A percentile compares a stretch with the other conserved stretches of the same genome.
phyloP scores from a whole-genome alignment of 176 grass and related monocot species.

The Oropetium thomaeum region DNA sequence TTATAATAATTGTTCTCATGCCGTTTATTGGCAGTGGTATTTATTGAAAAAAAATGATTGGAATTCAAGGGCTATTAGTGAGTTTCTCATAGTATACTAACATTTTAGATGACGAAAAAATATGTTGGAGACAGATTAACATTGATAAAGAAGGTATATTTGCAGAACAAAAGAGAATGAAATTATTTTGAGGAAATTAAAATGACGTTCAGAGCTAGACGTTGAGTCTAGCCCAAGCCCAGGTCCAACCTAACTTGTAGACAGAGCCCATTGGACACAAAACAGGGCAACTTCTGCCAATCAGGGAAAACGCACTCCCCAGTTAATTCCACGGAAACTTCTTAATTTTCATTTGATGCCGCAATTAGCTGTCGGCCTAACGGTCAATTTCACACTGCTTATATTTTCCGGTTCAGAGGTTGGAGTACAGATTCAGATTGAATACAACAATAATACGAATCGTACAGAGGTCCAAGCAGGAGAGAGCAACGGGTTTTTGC shows the following conservation, averaged over 20 bases:
- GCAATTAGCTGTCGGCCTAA: not conserved
- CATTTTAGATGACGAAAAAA: not conserved
- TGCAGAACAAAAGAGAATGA: not conserved
- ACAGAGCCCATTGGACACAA: not conserved
- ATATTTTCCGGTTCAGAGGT: not conserved
- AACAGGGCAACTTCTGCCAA: not conserved
- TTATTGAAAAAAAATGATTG: not conserved
- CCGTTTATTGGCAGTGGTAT: not conserved
- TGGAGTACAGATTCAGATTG: not conserved
- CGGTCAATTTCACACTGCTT: constrained; percentile 43
- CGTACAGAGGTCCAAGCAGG: not conserved
- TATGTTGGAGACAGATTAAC: not conserved
- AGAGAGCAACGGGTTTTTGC: constrained; percentile 18
- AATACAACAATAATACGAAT: not conserved
- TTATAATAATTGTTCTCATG: too few species aligned
- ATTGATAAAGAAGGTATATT: not conserved
- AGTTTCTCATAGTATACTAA: not conserved
- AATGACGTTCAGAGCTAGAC: not conserved
- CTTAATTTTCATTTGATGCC: constrained; percentile 10
- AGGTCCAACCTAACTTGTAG: not conserved
- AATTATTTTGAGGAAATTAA: not conserved
- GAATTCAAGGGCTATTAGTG: not conserved
- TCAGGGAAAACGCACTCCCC: constrained; percentile 20
- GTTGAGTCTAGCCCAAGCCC: not conserved
- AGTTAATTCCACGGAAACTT: constrained; percentile 45